Evolutionary conservation across 1,284 basidiomycete species (phyloP), one percentile per base, ranked within the genome.

Genomic region (Ustilago tritici): DNA sequence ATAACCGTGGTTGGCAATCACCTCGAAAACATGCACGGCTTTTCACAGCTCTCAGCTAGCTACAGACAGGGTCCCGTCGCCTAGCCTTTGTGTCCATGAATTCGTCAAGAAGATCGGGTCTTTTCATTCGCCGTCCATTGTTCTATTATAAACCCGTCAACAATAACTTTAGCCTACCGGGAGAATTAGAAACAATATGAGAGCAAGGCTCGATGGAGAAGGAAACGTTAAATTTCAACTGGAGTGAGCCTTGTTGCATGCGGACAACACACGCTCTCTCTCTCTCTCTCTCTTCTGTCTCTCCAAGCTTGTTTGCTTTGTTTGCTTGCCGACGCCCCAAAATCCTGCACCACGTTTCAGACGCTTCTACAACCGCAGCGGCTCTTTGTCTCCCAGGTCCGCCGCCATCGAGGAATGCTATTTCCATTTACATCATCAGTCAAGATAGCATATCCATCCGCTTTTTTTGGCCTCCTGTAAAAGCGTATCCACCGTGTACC

Each of bases 401-500:
- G 47, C 55, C 47, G 54, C 54, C 58, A 67, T 67, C 59, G 59
- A 61, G 59, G 59, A 67, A 61, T 61, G 65, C 59, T 31, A 56
- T 15, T 28, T 11, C 40, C 17, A 15, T 50, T 17, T 17, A 9
- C 28, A 50, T 10, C 28, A 34, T 50, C 49, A 8, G 28, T 50
- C 28, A 9, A 31, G 4, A 31, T 46, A 19, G 10, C 49, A 14
- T 14, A 31, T 12, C 15, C 49, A 32, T 9, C 28, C 49, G 49
- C 49, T 9, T 31, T 14, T 34, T 15, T 28, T 28, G 23, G 23
- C 23, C 23, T 28, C 23, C 23, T 28, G 23, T 28, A 28, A 28
- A 28, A 28, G 23, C 23, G 23, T 28, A 28, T 28, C 23, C 23
- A 28, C 3, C 23, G 23, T 28, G 23, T 28, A 28, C 40, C 2